Base-by-base conservation (phyloP, 768 basidiomycete species). In the Mycena rosella region DNA sequence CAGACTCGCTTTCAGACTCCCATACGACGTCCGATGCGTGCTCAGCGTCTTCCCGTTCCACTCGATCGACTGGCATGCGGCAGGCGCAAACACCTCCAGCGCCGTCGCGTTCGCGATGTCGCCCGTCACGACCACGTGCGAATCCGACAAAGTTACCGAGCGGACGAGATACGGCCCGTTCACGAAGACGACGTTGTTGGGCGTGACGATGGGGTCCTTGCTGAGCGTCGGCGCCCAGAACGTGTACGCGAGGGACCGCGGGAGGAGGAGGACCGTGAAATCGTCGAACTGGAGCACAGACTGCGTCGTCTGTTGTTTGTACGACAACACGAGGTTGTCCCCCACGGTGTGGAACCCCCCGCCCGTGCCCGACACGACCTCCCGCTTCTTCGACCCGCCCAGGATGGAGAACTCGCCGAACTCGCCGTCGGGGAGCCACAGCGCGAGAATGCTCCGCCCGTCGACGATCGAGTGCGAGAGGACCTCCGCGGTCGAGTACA, bases 201-300 rank as follows among this genome's bases (percentile, higher is more conserved):
- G 84, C 78, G 70, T 82, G 79, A 83, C 85, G 87, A 78, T 81
- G n/a, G 72, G 68, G 45, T 73, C 69, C 15, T 73, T 64, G 17
- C 80, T 74, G 44, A 89, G 75, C 22, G 81, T 81, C 4, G 88
- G 89, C 13, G 84, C 81, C 83, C 86, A 90, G 78, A 88, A 87
- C 85, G 83, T 18, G 78, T 78, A 48, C 75, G 74, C 10, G 81
- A 82, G 64, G 86, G 69, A 56, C 5, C 68, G 34, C 29, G 68
- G 59, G 38, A 70, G 68, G 13, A 70, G 60, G 32, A 70, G 26
- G 53, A 70, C 85, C 75, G 80, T 82, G 54, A 87, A 68, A 1
- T 84, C 78, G 36, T 87, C 77, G 5, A 86, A 75, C 6, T 84
- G 83, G 18, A 76, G 70, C 53, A 80, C 74, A 18, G 85, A 85